Evolutionary conservation across 2,329 filamentous ascomycete genomes (phyloP).

Genomic region (Colletotrichum nymphaeae): DNA sequence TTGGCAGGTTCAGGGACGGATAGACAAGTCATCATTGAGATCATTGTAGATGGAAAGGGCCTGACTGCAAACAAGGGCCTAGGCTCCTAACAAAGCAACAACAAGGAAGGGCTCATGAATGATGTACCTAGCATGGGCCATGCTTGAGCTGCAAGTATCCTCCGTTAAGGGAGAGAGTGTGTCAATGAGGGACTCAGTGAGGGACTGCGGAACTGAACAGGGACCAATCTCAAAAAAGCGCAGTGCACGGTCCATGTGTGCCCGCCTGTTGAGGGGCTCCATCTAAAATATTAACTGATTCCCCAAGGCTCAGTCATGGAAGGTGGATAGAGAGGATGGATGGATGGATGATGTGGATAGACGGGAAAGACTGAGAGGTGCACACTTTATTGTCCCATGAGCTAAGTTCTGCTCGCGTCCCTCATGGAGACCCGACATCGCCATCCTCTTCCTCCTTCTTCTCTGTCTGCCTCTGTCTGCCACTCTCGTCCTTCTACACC

Average conservation of each 20-base stretch:
- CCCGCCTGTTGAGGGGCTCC: slow-evolving; percentile 34
- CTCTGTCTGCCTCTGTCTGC: slow-evolving; percentile 2
- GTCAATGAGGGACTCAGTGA: no score
- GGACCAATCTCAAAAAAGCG: slow-evolving; percentile 12
- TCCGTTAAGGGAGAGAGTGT: slow-evolving; percentile 17
- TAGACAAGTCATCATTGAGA: slow-evolving; percentile 14
- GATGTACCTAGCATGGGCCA: background rate
- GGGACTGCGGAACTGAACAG: background rate
- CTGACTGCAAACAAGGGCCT: background rate
- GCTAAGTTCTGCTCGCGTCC: slow-evolving; percentile 15
- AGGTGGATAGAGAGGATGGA: no score
- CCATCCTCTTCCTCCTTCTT: background rate
- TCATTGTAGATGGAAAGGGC: background rate
- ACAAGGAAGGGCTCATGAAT: background rate
- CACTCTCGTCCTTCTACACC: slow-evolving; percentile 1
- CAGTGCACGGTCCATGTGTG: slow-evolving; percentile 14
- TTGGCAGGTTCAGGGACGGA: background rate
- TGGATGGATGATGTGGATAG: no score
- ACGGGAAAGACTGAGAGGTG: background rate
- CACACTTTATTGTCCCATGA: slow-evolving; percentile 29
- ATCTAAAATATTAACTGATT: slow-evolving; percentile 33
- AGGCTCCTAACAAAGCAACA: slow-evolving; percentile 25
- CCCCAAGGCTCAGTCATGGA: background rate
- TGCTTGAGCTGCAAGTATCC: slow-evolving; percentile 11
- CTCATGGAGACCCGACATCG: slow-evolving; percentile 28